These are phyloP conservation scores for Pythium insidiosum DNA, from an alignment of 352 stramenopile genomes.

Conservation along the genomic window DNA sequence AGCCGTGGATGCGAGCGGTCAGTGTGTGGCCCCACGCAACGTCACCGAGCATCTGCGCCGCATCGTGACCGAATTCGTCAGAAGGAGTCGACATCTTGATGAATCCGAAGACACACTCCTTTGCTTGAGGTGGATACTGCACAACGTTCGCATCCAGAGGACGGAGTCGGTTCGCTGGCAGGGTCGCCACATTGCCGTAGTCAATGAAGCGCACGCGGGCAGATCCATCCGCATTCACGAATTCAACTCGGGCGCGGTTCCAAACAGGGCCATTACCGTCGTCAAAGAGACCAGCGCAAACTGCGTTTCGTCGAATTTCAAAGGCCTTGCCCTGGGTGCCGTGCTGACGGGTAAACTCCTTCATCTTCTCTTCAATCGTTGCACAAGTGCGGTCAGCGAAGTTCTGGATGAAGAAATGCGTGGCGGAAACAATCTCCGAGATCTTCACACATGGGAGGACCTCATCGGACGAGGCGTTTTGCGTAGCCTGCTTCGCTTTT, in stretches of 20 bases:
- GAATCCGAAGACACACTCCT: slow-evolving; percentile 80
- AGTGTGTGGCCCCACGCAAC: slow-evolving; percentile 91
- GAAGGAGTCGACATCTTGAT: slow-evolving; percentile 77
- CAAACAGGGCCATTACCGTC: slow-evolving; percentile 89
- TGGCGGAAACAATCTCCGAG: slow-evolving; percentile 92
- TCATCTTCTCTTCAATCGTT: slow-evolving; percentile 92
- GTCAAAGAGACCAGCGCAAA: slow-evolving; percentile 94
- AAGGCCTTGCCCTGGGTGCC: slow-evolving; percentile 85
- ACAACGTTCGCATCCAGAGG: slow-evolving; percentile 87
- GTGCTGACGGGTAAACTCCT: slow-evolving; percentile 86
- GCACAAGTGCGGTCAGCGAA: slow-evolving; percentile 80
- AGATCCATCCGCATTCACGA: slow-evolving; percentile 48
- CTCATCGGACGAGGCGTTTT: slow-evolving; percentile 53
- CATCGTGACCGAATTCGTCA: slow-evolving; percentile 91
- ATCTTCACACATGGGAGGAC: slow-evolving; percentile 79
- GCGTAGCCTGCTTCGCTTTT: slow-evolving; percentile 29
- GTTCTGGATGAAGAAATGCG: slow-evolving; percentile 93
- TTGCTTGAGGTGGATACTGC: slow-evolving; percentile 86
- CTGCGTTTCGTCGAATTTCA: slow-evolving; percentile 84
- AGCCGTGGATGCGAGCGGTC: slow-evolving; percentile 56
- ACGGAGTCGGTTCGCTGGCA: slow-evolving; percentile 79
- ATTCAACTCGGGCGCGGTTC: slow-evolving; percentile 92
- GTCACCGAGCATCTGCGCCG: slow-evolving; percentile 84
- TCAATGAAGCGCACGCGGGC: slow-evolving; percentile 92
- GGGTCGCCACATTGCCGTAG: slow-evolving; percentile 91